Evolutionary conservation across 257 asterid genomes (phyloP).

Genomic region (Nicotiana tabacum): DNA sequence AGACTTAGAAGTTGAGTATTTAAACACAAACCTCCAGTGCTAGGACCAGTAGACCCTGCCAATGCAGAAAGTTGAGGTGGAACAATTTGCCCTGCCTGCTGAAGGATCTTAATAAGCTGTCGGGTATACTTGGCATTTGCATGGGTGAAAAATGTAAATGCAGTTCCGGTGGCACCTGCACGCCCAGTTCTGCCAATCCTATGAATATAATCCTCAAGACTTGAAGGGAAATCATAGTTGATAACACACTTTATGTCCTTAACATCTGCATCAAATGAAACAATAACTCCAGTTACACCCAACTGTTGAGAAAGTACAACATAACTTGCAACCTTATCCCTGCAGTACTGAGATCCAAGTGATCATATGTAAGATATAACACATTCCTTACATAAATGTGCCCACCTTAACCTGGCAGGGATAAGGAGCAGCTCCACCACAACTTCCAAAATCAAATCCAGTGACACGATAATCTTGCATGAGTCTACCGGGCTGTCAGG

Average conservation of each 20-base stretch:
- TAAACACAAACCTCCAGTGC: conserved; percentile 42
- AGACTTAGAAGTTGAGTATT: neutral
- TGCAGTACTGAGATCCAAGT: conserved; percentile 65
- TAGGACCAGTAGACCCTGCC: conserved; percentile 40
- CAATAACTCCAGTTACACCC: neutral
- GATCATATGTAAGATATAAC: conserved; percentile 57
- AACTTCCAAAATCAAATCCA: conserved; percentile 44
- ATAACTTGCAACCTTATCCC: conserved; percentile 86
- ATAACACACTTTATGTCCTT: conserved; percentile 89
- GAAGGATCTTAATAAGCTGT: conserved; percentile 69
- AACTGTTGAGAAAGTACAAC: conserved; percentile 4
- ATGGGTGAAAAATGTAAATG: conserved; percentile 75
- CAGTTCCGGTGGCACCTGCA: conserved; percentile 86
- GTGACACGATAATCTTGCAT: conserved; percentile 38
- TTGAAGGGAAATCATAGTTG: conserved; percentile 84
- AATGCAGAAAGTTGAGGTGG: conserved; percentile 76
- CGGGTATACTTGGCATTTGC: conserved; percentile 62
- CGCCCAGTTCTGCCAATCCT: conserved; percentile 97
- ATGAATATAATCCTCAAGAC: conserved; percentile 90
- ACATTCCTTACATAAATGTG: conserved; percentile 59
- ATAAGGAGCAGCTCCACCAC: conserved; percentile 81
- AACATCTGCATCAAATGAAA: conserved; percentile 58
- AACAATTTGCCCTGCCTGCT: conserved; percentile 75
- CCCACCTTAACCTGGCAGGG: conserved; percentile 98
- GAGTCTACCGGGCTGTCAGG: conserved; percentile 95